A percentile compares a stretch with the other conserved stretches of the same genome.
These are phyloP conservation scores for Lyophyllum semitale DNA, from an alignment of 768 basidiomycete species.

Conservation along the genomic window DNA sequence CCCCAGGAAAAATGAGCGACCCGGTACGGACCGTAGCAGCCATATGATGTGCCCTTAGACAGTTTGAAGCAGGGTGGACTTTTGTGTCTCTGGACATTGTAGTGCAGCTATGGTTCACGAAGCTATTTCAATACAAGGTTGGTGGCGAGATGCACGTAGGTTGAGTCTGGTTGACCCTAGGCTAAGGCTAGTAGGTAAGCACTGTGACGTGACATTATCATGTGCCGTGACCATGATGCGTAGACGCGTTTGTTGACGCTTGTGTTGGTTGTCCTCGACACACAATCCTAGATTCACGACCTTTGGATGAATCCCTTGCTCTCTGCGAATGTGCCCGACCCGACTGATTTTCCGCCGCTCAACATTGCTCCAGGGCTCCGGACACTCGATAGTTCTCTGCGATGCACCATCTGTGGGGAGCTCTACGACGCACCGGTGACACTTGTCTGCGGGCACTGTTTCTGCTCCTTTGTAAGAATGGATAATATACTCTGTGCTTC, in stretches of 20 bases:
- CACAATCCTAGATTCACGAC: conserved; percentile 26
- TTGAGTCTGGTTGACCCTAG: no score
- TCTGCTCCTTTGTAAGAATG: conserved; percentile 68
- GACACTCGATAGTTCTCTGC: conserved; percentile 61
- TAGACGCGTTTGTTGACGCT: conserved; percentile 8
- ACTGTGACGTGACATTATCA: not conserved
- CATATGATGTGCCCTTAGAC: not conserved
- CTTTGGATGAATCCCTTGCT: conserved; percentile 20
- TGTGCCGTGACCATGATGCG: not conserved
- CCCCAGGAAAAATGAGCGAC: not conserved
- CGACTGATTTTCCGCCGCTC: conserved; percentile 66
- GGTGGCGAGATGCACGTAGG: no score
- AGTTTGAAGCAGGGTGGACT: no score
- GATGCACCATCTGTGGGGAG: conserved; percentile 79
- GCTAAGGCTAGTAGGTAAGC: not conserved
- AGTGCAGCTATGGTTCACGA: no score
- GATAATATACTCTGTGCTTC: not conserved
- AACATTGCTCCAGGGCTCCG: conserved; percentile 53
- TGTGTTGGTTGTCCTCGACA: not conserved
- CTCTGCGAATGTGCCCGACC: conserved; percentile 50
- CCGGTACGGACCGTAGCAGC: not conserved
- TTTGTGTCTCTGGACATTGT: no score
- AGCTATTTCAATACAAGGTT: no score
- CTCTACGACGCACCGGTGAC: conserved; percentile 73
- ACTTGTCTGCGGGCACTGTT: conserved; percentile 77